Conservation (phyloP, 2,329 filamentous ascomycete genomes). For the Amauroascus niger region DNA sequence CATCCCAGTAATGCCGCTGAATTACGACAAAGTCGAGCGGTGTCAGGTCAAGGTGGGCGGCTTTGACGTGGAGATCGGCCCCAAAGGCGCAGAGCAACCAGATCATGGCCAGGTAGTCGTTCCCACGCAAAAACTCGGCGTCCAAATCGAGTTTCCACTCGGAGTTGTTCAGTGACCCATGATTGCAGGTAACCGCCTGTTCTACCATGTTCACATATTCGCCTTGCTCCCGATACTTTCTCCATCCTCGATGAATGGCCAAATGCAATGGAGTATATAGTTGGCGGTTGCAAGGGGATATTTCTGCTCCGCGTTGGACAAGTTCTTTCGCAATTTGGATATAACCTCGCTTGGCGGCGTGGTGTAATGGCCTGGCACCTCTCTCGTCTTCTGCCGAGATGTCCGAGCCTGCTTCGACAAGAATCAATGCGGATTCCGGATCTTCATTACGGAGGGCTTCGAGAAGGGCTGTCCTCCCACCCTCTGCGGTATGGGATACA, state of each 20-base stretch:
- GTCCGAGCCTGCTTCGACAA: constrained; percentile 1
- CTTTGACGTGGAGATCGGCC: neutral
- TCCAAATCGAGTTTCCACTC: neutral
- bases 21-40: neutral
- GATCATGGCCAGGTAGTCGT: neutral
- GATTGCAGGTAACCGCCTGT: neutral
- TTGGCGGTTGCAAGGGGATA: neutral
- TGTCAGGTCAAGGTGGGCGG: neutral
- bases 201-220: neutral
- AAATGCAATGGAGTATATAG: constrained; percentile 1
- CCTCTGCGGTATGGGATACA: neutral
- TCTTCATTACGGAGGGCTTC: neutral
- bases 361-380: neutral
- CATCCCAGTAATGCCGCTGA: neutral
- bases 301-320: neutral
- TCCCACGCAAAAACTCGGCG: neutral
- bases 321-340: neutral
- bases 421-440: neutral
- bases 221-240: neutral
- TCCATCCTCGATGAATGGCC: neutral
- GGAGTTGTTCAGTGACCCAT: neutral
- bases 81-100: neutral
- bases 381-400: neutral
- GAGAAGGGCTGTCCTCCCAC: neutral
- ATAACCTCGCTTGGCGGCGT: neutral